Evolutionary conservation across 163 green algal genomes (phyloP), one percentile per base, ranked within the genome.

Genomic region (Volvox carteri): DNA sequence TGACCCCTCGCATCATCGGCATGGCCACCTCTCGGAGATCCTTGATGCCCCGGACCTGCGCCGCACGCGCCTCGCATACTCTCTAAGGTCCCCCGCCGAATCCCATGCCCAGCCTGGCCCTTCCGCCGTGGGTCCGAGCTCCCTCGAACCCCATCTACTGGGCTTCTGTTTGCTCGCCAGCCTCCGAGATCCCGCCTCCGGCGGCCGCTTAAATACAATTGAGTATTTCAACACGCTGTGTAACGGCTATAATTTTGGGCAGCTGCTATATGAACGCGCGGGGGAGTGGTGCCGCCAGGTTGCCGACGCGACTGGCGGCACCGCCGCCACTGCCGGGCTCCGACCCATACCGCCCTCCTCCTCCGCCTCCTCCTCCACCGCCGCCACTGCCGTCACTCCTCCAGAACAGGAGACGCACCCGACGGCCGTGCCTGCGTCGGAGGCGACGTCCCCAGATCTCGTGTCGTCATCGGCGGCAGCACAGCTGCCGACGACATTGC

Each of bases 151-250:
- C 8, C 77, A 73, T 37, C 79, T 87, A 18, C 30, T 87, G 30
- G 79, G 79, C n/a, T 87, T 52, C 44, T 87, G 79, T 30, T 41
- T 87, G 16, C 23, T 78, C 23, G 28, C 41, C 44, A 18, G n/a
- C 44, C 44, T 23, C 73, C 25, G 41, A 25, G 44, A 81, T 46
- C 73, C 25, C 6, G 28, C 23, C 28, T 42, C 73, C 6, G 73
- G 25, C 21, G 44, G 14, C 73, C 25, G 0, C 23, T 75, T 52
- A 14, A 44, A 46, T 25, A 18, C 68, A 41, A 87, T 87, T 46
- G 79, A 87, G 42, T 87, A 54, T 42, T 87, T 87, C 33, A 67
- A 78, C 62, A 87, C 79, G 14, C 60, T 87, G n/a, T 23, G 4
- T 30, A 50, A 50, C 62, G 79, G 79, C 18, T 87, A 87, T 62